Evolutionary conservation across 2,329 filamentous ascomycete genomes (phyloP).

Genomic region (Stemphylium beticola): DNA sequence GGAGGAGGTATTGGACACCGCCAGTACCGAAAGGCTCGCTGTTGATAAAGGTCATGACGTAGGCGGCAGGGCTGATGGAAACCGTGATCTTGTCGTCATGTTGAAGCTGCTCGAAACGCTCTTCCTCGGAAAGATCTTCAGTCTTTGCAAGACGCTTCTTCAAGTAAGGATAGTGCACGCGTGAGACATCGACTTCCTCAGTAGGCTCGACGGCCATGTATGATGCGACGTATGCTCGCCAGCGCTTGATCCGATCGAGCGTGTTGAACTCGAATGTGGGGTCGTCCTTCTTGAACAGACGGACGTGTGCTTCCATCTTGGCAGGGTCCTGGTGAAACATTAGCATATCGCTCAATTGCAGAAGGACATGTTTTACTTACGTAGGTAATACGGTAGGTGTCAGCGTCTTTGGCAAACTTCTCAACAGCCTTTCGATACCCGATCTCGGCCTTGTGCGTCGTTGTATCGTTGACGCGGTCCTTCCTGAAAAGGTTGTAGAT

Average conservation of each 20-base stretch:
- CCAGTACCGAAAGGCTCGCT: slow-evolving; percentile 43
- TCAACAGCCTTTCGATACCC: slow-evolving; percentile 90
- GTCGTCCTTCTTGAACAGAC: slow-evolving; percentile 87
- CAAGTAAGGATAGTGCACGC: slow-evolving; percentile 51
- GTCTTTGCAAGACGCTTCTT: slow-evolving; percentile 48
- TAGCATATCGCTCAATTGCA: slow-evolving; percentile 24
- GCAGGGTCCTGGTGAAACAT: slow-evolving; percentile 55
- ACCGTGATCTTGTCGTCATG: slow-evolving; percentile 53
- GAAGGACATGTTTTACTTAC: slow-evolving; percentile 64
- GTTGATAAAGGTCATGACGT: slow-evolving; percentile 52
- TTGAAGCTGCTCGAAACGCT: slow-evolving; percentile 38
- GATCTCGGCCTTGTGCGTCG: slow-evolving; percentile 88
- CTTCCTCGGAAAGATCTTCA: slow-evolving; percentile 43
- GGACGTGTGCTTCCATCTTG: slow-evolving; percentile 75
- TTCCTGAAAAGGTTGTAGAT: slow-evolving; percentile 86
- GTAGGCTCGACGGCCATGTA: slow-evolving; percentile 90
- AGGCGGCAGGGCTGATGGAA: slow-evolving; percentile 52
- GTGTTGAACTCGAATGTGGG: slow-evolving; percentile 77
- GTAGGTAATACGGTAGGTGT: slow-evolving; percentile 88
- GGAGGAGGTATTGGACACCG: slow-evolving; percentile 51
- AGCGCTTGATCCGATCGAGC: slow-evolving; percentile 67
- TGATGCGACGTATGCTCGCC: slow-evolving; percentile 95
- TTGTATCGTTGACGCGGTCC: slow-evolving; percentile 81
- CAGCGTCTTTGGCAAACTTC: slow-evolving; percentile 89
- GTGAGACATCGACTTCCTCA: slow-evolving; percentile 48